A percentile compares a stretch with the other conserved stretches of the same genome.
Conservation (phyloP, 2,329 filamentous ascomycete genomes). For the Sporothrix pseudoabietina region DNA sequence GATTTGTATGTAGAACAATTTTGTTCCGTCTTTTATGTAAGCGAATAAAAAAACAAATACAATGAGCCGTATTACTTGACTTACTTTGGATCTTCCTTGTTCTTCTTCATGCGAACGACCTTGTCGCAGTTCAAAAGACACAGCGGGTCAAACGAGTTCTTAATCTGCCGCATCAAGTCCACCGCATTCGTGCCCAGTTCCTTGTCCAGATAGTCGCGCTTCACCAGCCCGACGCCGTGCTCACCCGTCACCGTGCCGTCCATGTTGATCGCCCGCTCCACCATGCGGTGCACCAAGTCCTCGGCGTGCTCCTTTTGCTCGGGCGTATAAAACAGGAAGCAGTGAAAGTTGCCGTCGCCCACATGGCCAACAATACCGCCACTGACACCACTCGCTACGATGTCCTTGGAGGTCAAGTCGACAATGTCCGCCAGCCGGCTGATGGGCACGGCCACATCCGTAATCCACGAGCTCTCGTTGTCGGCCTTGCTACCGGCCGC, state of each 20-base stretch:
- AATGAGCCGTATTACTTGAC: background rate
- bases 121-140: constrained; percentile 71
- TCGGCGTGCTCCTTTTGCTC: constrained; percentile 67
- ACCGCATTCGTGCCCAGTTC: constrained; percentile 75
- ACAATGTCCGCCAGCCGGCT: constrained; percentile 73
- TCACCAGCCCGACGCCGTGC: constrained; percentile 81
- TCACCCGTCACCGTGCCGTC: constrained; percentile 86
- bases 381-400: constrained; percentile 68
- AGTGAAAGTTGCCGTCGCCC: constrained; percentile 69
- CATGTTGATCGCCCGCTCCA: constrained; percentile 80
- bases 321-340: constrained; percentile 64
- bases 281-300: constrained; percentile 77
- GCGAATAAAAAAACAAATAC: background rate
- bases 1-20: background rate
- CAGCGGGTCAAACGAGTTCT: constrained; percentile 76
- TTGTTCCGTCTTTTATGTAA: background rate
- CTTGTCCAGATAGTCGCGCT: constrained; percentile 78
- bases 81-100: constrained; percentile 43
- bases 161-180: constrained; percentile 81
- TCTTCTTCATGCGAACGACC: constrained; percentile 63
- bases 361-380: constrained; percentile 75
- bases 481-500: constrained; percentile 67
- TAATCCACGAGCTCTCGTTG: constrained; percentile 77
- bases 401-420: constrained; percentile 73
- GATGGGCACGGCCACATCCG: constrained; percentile 83